Evolutionary conservation across 2,329 filamentous ascomycete species (phyloP).

Genomic region (Chaetomium strumarium): DNA sequence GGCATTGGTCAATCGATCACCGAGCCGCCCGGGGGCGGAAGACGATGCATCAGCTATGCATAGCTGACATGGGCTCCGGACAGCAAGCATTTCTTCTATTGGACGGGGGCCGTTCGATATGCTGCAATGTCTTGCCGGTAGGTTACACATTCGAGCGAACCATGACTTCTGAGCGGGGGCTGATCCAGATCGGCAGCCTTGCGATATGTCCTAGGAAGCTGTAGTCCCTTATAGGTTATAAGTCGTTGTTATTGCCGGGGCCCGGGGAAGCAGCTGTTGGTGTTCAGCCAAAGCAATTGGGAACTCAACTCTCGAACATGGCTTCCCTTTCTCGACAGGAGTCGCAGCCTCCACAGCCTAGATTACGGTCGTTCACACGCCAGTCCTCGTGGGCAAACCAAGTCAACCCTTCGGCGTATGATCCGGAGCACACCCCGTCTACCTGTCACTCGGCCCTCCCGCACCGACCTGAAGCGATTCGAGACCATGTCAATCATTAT

Average conservation of each 20-base stretch:
- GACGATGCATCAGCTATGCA: neutral
- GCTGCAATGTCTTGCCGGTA: neutral
- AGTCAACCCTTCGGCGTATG: neutral
- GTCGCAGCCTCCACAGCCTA: too few species aligned
- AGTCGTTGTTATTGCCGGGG: too few species aligned
- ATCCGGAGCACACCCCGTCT: slow-evolving; percentile 1
- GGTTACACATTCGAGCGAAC: neutral
- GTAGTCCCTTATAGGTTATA: too few species aligned
- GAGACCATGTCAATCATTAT: slow-evolving; percentile 13
- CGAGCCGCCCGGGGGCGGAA: neutral
- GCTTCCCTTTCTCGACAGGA: too few species aligned
- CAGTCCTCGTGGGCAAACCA: neutral
- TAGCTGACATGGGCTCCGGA: neutral
- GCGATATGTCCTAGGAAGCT: neutral
- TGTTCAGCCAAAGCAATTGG: too few species aligned
- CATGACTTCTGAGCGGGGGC: neutral
- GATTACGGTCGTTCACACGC: neutral
- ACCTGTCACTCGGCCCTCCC: slow-evolving; percentile 7
- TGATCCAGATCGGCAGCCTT: neutral
- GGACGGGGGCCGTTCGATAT: neutral
- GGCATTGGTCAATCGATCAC: neutral
- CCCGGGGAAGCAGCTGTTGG: too few species aligned
- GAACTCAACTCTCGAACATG: too few species aligned
- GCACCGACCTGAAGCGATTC: slow-evolving; percentile 1
- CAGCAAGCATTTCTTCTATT: neutral